These are phyloP conservation scores for Aspergillus flavus DNA, from an alignment of 2,329 filamentous ascomycete genomes.

Conservation along the genomic window DNA sequence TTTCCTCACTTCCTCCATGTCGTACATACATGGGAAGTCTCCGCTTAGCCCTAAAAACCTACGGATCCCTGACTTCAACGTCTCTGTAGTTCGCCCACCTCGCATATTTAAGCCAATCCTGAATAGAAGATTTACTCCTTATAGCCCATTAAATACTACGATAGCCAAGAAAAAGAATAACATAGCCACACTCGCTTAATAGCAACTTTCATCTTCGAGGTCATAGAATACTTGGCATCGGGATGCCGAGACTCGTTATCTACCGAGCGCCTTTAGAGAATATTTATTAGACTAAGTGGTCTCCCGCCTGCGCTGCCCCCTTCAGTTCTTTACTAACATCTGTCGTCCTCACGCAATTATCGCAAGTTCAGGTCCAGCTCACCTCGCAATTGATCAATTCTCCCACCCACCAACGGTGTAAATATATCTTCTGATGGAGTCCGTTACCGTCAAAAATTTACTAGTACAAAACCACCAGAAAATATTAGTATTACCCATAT, in stretches of 20 bases:
- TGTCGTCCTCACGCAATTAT: background rate
- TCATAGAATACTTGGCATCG: background rate
- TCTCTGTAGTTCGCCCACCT: background rate
- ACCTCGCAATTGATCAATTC: background rate
- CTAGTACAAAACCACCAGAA: background rate
- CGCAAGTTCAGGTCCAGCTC: background rate
- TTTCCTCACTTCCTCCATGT: too few species aligned
- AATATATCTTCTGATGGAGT: constrained; percentile 6
- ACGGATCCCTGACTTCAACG: background rate
- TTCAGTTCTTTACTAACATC: background rate
- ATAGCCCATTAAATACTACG: background rate
- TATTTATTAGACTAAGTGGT: background rate
- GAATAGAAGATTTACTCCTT: background rate
- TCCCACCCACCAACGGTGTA: background rate
- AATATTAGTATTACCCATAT: background rate
- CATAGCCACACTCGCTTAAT: background rate
- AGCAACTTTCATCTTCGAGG: background rate
- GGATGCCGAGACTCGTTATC: background rate
- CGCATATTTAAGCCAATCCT: background rate
- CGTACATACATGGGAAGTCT: too few species aligned
- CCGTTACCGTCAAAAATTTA: background rate
- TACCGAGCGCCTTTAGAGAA: background rate
- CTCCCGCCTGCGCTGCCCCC: background rate
- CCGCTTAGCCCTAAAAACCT: background rate
- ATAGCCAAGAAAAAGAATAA: background rate